Conservation (phyloP, 257 asterid species). For the Solanum bukasovii region DNA sequence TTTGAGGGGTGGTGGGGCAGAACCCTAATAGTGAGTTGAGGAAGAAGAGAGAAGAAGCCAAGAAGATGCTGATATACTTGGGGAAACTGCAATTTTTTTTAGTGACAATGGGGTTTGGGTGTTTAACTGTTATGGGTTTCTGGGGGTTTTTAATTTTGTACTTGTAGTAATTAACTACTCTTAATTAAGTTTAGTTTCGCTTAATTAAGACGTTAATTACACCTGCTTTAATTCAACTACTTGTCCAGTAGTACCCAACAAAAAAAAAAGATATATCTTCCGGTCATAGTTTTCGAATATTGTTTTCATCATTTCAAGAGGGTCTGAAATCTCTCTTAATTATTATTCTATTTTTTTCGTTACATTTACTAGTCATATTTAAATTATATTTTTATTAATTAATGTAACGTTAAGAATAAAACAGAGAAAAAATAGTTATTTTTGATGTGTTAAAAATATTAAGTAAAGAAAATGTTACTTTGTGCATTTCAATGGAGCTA, state of each 20-base stretch:
- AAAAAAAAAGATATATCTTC: neutral
- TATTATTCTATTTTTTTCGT: too few species aligned
- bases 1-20: neutral
- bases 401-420: rapidly evolving
- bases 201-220: neutral
- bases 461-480: neutral
- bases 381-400: too few species aligned
- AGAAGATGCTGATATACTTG: neutral
- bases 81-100: neutral
- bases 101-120: neutral
- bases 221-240: neutral
- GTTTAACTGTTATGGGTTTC: neutral
- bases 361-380: neutral
- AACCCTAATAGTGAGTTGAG: neutral
- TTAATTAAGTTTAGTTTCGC: neutral
- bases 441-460: neutral
- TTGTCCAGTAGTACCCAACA: neutral
- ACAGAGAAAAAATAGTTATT: too few species aligned
- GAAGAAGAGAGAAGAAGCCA: neutral
- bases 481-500: neutral
- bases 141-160: neutral
- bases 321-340: neutral
- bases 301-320: neutral
- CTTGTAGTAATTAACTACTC: neutral
- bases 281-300: neutral